Percentiles rank a stretch among this genome's conserved stretches.
Conservation (phyloP, 306 rosid genomes). For the Inga leiocalycina region DNA sequence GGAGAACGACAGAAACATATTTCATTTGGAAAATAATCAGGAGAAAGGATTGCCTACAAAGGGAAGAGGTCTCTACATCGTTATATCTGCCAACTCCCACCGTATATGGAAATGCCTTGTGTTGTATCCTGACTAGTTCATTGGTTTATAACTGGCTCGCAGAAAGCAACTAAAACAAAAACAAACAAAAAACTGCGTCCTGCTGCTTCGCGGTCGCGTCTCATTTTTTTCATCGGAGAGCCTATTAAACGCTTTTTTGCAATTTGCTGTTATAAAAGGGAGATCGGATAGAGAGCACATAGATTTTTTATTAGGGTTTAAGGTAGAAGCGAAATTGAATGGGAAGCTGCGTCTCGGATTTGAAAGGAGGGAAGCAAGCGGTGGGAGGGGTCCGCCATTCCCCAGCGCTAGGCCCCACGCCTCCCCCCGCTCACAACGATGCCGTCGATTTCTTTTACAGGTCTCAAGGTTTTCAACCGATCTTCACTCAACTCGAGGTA, state of each 20-base stretch:
- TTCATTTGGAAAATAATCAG: too few relatives aligned
- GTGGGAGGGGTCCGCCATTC: conserved; percentile 49
- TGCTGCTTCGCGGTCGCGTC: background rate
- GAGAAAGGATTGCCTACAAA: too few relatives aligned
- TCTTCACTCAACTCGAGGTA: conserved; percentile 63
- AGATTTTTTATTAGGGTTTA: background rate
- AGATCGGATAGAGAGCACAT: background rate
- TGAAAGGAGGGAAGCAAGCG: conserved; percentile 59
- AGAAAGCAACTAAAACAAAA: background rate
- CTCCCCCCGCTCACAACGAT: conserved; percentile 47
- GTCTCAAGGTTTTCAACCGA: conserved; percentile 47
- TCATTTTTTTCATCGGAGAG: background rate
- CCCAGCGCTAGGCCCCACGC: background rate
- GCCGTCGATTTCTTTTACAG: conserved; percentile 67
- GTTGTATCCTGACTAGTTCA: too few relatives aligned
- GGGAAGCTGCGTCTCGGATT: conserved; percentile 48
- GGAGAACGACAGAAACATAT: background rate
- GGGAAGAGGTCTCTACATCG: too few relatives aligned
- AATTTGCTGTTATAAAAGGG: background rate
- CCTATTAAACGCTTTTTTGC: background rate
- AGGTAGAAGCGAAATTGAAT: background rate
- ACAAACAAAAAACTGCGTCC: background rate
- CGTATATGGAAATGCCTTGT: background rate
- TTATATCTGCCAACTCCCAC: too few relatives aligned
- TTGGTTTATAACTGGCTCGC: too few relatives aligned